phyloP scores from a whole-genome alignment of 768 basidiomycete genomes.

The Leccinum arenicola region DNA sequence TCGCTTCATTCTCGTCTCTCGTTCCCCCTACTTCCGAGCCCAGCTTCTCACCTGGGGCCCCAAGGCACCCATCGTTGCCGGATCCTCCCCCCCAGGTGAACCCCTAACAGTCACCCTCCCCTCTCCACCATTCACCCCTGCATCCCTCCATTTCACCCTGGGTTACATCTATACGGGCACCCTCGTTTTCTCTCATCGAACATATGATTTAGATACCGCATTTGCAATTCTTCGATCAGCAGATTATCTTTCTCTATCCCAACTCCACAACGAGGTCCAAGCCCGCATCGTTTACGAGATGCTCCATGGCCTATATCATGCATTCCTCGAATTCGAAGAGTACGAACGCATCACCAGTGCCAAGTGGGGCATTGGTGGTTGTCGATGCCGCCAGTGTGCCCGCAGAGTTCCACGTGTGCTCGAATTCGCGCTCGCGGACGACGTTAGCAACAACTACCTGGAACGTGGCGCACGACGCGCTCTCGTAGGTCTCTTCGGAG shows the following conservation, averaged over 20 bases:
- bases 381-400: slow-evolving; percentile 81
- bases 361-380: slow-evolving; percentile 82
- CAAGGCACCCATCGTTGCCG: slow-evolving; percentile 29
- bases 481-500: slow-evolving; percentile 81
- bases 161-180: slow-evolving; percentile 96
- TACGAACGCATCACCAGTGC: slow-evolving; percentile 73
- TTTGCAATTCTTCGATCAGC: slow-evolving; percentile 87
- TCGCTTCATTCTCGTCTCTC: slow-evolving; percentile 87
- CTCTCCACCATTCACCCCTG: slow-evolving; percentile 92
- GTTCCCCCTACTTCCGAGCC: slow-evolving; percentile 83
- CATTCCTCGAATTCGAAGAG: slow-evolving; percentile 74
- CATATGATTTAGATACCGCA: slow-evolving; percentile 89
- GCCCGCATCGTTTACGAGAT: slow-evolving; percentile 84
- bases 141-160: slow-evolving; percentile 89
- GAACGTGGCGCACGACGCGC: slow-evolving; percentile 72
- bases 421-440: slow-evolving; percentile 73
- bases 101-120: slow-evolving; percentile 69
- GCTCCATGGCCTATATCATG: slow-evolving; percentile 86
- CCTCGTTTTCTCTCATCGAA: slow-evolving; percentile 86
- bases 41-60: slow-evolving; percentile 71
- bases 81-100: slow-evolving; percentile 34
- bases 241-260: slow-evolving; percentile 69
- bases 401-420: slow-evolving; percentile 79
- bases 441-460: slow-evolving; percentile 71
- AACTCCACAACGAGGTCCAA: slow-evolving; percentile 77